Base-by-base conservation (phyloP, 2,329 filamentous ascomycete genomes). In the Fusarium oxysporum region DNA sequence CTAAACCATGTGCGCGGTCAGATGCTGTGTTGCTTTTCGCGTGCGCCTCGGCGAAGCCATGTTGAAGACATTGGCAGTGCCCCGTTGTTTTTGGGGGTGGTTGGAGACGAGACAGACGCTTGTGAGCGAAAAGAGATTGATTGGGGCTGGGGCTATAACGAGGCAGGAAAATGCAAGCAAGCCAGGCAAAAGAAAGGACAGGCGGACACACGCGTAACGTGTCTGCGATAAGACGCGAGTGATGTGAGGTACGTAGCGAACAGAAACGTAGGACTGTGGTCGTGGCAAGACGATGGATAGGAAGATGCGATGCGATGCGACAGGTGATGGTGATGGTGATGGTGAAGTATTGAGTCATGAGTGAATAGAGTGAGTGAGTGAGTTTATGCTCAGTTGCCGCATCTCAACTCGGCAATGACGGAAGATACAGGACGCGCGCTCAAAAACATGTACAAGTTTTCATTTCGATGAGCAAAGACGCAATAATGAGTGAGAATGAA, bases 1-100 rank as follows among this genome's bases (percentile, higher is more conserved):
- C 63, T 66, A 44, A 35, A 66, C 37, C 51, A 61, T 47, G 55
- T 61, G 43, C 66, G 60, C 65, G 68, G 68, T 72, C 63, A 71
- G 44, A 72, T 71, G 68, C 55, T 43, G 63, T 71, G 63, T 53
- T 71, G 50, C 63, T 47, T 50, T 68, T 68, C 47, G 51, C 68
- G 69, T 47, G 40, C 59, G 59, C 50, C 68, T 57, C 65, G 68
- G 62, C 40, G 60, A 63, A 56, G 48, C 48, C 23, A 67, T 67
- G 62, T 21, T 43, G 60, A 50, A 57, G 53, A 60, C 48, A 59
- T 43, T 65, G 57, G 41, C 51, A 62, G 23, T 28, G 54, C 71
- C 71, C 71, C 71, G 23, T 73, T 70, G 60, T 37, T 71, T 70
- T 71, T 68, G 45, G 35, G 63, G 71, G 68, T 65, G 68, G 68